These are phyloP conservation scores for Candida nitratophila DNA, from an alignment of 805 yeast genomes.

Conservation along the genomic window DNA sequence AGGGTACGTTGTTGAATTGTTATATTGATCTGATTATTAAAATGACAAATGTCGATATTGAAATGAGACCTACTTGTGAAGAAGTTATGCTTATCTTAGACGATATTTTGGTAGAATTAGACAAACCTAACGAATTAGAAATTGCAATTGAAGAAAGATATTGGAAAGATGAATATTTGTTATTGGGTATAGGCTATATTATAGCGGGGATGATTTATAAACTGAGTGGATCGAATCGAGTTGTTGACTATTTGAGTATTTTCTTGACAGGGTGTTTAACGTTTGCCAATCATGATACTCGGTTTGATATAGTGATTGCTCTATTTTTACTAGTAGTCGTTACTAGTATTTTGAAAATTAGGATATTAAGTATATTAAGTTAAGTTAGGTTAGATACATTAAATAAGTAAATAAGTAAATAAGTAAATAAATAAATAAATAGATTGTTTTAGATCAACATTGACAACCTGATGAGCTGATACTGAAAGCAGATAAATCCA, in stretches of 20 bases:
- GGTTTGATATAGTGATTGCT: too few relatives aligned
- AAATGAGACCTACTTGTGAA: slow-evolving; percentile 35
- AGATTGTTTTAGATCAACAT: slow-evolving; percentile 12
- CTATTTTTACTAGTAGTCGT: too few relatives aligned
- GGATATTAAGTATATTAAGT: too few relatives aligned
- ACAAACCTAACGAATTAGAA: too few relatives aligned
- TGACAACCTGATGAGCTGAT: slow-evolving; percentile 9
- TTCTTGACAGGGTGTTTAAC: not conserved
- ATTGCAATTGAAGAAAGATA: not conserved
- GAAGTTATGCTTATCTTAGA: slow-evolving; percentile 27
- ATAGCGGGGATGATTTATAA: too few relatives aligned
- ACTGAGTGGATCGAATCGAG: too few relatives aligned
- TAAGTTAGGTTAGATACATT: too few relatives aligned
- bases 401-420: not conserved
- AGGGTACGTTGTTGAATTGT: slow-evolving; percentile 27
- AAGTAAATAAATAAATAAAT: not conserved
- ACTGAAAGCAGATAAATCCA: slow-evolving; percentile 9
- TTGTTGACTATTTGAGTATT: too few relatives aligned
- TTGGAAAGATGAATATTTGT: not conserved
- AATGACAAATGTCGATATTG: slow-evolving; percentile 23
- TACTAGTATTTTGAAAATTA: too few relatives aligned
- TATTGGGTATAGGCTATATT: too few relatives aligned
- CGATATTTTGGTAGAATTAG: not conserved
- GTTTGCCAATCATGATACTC: not conserved
- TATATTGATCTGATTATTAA: slow-evolving; percentile 25